Conservation (phyloP, 2,329 filamentous ascomycete species). For the Monilinia laxa region DNA sequence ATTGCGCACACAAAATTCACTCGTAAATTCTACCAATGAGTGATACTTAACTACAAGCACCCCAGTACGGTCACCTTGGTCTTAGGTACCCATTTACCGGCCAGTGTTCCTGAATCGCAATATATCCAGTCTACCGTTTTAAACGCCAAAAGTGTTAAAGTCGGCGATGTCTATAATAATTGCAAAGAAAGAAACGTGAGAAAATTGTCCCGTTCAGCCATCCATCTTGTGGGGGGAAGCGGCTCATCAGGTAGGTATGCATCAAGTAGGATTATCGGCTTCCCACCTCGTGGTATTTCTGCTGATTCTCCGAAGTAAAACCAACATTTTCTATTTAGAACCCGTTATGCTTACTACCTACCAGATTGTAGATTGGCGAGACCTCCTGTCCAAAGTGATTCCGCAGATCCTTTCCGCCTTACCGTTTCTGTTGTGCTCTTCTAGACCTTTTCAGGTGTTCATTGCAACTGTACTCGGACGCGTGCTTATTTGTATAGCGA, state of each 20-base stretch:
- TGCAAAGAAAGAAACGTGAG: neutral
- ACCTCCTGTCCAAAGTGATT: slow-evolving; percentile 18
- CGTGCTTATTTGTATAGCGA: slow-evolving; percentile 3
- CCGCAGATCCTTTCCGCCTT: slow-evolving; percentile 22
- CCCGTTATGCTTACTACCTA: slow-evolving; percentile 20
- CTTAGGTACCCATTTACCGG: neutral
- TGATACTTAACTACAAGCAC: slow-evolving; percentile 9
- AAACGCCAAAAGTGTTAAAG: slow-evolving; percentile 15
- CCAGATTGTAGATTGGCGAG: slow-evolving; percentile 25
- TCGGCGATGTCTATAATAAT: slow-evolving; percentile 13
- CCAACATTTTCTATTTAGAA: slow-evolving; percentile 14
- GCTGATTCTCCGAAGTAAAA: slow-evolving; percentile 17
- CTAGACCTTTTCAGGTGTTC: slow-evolving; percentile 20
- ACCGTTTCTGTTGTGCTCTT: slow-evolving; percentile 22
- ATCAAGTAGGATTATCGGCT: slow-evolving; percentile 9
- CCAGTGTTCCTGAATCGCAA: neutral
- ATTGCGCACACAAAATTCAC: neutral
- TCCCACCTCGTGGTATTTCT: slow-evolving; percentile 16
- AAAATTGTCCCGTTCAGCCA: neutral
- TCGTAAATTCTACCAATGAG: slow-evolving; percentile 17
- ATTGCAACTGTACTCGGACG: slow-evolving; percentile 15
- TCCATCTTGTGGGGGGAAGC: slow-evolving; percentile 4
- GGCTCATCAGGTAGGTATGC: slow-evolving; percentile 16
- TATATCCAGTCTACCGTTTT: slow-evolving; percentile 14
- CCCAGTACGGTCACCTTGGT: neutral